phyloP scores from a whole-genome alignment of 306 rosid genomes.

The Crotalaria pallida region DNA sequence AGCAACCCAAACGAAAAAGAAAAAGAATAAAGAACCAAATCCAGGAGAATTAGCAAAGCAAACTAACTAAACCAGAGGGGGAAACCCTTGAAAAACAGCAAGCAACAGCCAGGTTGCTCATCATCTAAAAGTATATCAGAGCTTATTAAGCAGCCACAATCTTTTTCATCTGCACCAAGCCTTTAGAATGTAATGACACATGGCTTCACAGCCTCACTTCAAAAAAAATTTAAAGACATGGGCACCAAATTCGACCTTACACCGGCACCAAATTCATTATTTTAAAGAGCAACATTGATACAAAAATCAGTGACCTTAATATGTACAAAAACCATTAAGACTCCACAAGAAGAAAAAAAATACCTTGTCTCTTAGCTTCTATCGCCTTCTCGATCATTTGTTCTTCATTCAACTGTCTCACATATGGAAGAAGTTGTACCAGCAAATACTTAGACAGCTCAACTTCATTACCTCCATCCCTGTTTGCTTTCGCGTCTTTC shows the following conservation, averaged over 20 bases:
- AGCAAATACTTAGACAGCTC: conserved; percentile 46
- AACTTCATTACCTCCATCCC: not conserved
- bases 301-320: not conserved
- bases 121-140: not conserved
- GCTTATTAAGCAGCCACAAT: not conserved
- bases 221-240: not conserved
- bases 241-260: not conserved
- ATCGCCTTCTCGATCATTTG: conserved; percentile 47
- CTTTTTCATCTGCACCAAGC: not conserved
- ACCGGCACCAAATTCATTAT: not conserved
- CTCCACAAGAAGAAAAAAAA: not conserved
- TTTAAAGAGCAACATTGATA: not conserved
- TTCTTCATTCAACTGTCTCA: conserved; percentile 55
- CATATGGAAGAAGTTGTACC: conserved; percentile 52
- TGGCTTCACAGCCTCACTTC: not conserved
- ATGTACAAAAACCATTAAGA: too few relatives aligned
- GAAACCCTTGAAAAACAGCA: not conserved
- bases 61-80: not conserved
- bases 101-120: not conserved
- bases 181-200: not conserved
- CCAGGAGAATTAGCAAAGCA: not conserved
- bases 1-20: not conserved
- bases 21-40: not conserved
- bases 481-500: not conserved
- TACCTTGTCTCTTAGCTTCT: conserved; percentile 74